Evolutionary conservation across 371 early-diverging fungal species (phyloP).

Genomic region (Mucor piriformis): DNA sequence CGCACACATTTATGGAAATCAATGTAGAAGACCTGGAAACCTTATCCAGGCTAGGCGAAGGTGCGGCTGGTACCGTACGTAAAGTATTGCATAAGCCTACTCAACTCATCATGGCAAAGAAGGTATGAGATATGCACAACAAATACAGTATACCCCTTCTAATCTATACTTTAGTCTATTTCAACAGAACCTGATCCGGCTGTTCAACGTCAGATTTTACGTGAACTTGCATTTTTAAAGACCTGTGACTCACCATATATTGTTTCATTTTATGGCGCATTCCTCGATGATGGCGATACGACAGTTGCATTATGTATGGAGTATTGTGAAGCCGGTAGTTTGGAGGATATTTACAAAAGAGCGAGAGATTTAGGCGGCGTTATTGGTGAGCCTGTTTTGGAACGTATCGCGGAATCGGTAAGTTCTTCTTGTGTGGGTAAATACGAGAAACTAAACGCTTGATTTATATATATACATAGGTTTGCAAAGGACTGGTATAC

Average conservation of each 20-base stretch:
- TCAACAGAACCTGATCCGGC: slow-evolving; percentile 68
- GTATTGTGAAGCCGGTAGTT: slow-evolving; percentile 83
- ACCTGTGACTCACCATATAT: slow-evolving; percentile 91
- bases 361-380: slow-evolving; percentile 62
- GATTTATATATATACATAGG: slow-evolving; percentile 37
- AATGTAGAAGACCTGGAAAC: slow-evolving; percentile 63
- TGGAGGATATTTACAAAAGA: slow-evolving; percentile 79
- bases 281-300: slow-evolving; percentile 83
- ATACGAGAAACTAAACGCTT: background rate
- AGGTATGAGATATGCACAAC: too few species aligned
- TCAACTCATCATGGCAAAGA: slow-evolving; percentile 90
- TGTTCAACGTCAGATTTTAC: slow-evolving; percentile 83
- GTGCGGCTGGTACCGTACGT: slow-evolving; percentile 93
- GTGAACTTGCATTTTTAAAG: slow-evolving; percentile 88
- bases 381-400: slow-evolving; percentile 81
- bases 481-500: slow-evolving; percentile 80
- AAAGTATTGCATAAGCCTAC: slow-evolving; percentile 82
- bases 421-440: slow-evolving; percentile 4
- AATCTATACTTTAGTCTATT: slow-evolving; percentile 3
- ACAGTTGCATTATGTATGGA: slow-evolving; percentile 96
- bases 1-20: slow-evolving; percentile 45
- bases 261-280: slow-evolving; percentile 94
- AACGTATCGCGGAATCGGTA: slow-evolving; percentile 79
- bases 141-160: too few species aligned
- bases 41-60: slow-evolving; percentile 83